Evolutionary conservation across 2,329 filamentous ascomycete species (phyloP).

Genomic region (Aphanoascus verrucosus): DNA sequence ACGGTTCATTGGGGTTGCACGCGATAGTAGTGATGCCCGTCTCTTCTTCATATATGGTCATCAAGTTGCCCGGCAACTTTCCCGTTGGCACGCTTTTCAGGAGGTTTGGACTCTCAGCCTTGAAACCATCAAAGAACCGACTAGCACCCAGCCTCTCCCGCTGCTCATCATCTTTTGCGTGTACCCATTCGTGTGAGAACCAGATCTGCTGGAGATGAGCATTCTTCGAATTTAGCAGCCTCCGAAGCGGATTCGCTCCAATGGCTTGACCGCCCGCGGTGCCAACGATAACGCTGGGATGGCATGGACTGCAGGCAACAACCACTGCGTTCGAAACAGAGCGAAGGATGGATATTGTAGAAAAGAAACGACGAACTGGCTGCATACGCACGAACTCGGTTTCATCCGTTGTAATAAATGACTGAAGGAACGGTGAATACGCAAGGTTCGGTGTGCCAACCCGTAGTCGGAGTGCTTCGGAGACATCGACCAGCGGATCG

Average conservation of each 20-base stretch:
- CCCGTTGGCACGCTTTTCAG: constrained; percentile 18
- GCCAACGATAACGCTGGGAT: constrained; percentile 45
- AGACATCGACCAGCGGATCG: constrained; percentile 36
- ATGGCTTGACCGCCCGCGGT: constrained; percentile 43
- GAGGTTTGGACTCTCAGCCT: constrained; percentile 29
- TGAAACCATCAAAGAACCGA: constrained; percentile 37
- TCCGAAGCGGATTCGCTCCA: constrained; percentile 43
- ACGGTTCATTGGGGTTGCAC: constrained; percentile 60
- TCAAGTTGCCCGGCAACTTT: constrained; percentile 22
- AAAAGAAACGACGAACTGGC: constrained; percentile 44
- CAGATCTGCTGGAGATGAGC: constrained; percentile 45
- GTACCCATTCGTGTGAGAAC: constrained; percentile 49
- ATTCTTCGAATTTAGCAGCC: constrained; percentile 41
- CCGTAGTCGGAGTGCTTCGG: constrained; percentile 40
- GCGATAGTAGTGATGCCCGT: constrained; percentile 52
- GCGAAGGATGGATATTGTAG: constrained; percentile 39
- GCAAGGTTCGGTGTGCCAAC: constrained; percentile 39
- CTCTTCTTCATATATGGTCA: constrained; percentile 49
- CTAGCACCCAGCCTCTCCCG: constrained; percentile 26
- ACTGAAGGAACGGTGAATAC: constrained; percentile 48
- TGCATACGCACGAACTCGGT: constrained; percentile 41
- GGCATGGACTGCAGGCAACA: constrained; percentile 33
- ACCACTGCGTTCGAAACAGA: constrained; percentile 31
- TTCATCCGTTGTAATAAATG: constrained; percentile 46
- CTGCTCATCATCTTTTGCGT: constrained; percentile 15